Evolutionary conservation across 2,329 filamentous ascomycete species (phyloP), one percentile per base, ranked within the genome.

Genomic region (Fusarium odoratissimum): DNA sequence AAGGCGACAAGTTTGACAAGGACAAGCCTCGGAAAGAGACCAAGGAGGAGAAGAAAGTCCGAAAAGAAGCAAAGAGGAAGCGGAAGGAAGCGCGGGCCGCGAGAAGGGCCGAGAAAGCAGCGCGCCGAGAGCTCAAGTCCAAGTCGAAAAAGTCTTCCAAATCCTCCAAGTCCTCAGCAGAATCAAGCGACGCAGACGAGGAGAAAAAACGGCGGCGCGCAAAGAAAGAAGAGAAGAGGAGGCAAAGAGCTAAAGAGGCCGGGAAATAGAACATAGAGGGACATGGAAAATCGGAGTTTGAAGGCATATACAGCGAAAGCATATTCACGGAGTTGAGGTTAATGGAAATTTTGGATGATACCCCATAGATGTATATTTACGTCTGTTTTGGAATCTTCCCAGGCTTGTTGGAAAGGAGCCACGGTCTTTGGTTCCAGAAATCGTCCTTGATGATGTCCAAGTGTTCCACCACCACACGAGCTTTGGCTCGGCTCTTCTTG

Each of bases 401-500:
- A 9, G 92, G 91, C 80, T 90, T 92, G 72, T 92, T 92, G 3
- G 91, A 93, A 59, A 95, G 80, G 63, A 96, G 86, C 94, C 95
- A 98, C 4, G 95, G 95, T 79, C 95, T 87, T 76, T 87, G 88
- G 72, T 94, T 88, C 96, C 96, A 99, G 79, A 99, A 99, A 7
- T 94, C 93, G 81, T 98, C 94, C 77, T 93, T 95, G 82, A 99
- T 98, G 77, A 99, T 93, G 83, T 99, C 96, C 67, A 96, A 83
- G 84, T 98, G 95, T 79, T 95, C 91, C 41, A 97, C 87, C 40
- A 93, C 89, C 49, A 99, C 91, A 57, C 88, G 88, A 2, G 95
- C 95, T 81, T 97, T 98, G 66, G 89, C 87, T 60, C 92, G 89
- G 71, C 90, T 88, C 84, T 97, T 98, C 79, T 87, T 91, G 71